Base-by-base conservation (phyloP, 805 yeast species). In the Wickerhamiella qilinensis region DNA sequence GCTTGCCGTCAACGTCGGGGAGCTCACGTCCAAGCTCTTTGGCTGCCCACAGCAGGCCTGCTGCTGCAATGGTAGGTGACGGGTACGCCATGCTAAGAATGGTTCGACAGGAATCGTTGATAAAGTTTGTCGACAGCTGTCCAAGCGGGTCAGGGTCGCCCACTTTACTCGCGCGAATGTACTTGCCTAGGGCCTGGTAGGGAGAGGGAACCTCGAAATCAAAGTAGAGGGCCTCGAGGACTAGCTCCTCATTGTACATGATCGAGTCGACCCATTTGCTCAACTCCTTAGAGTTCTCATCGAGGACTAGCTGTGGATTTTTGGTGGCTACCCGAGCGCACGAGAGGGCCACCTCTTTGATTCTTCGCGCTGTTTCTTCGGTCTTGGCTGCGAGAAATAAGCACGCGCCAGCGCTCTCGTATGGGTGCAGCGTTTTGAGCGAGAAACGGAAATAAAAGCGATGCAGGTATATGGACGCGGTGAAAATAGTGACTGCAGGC, bases 381-480 rank as follows among this genome's bases (percentile, higher is more conserved):
- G 69, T 62, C 43, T 71, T 71, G 38, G 71, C 60, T 3, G 75
- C 75, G 20, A 71, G 53, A 45, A 71, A 71, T 15, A 72, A 45
- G 22, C 68, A 53, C 2, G 73, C 63, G 1, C 71, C 73, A 0
- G 66, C 75, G 6, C 65, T 57, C 41, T 72, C 73, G 44, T 64
- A 72, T 37, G 64, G 63, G 42, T 69, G 75, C 43, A 56, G 56
- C 32, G 56, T 50, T 30, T 55, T 53, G 36, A 69, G 46, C 27
- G 68, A 63, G 38, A 56, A 52, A 20, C 70, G 54, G 64, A 67
- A 63, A 48, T 69, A 72, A 50, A 69, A 71, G 37, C 77, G 54
- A 43, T 71, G 77, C 38, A 71, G 56, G 42, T 59, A 65, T 14
- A 56, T 57, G 19, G 69, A 51, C 0, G 75, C 75, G 1, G 72